A percentile compares a stretch with the other conserved stretches of the same genome.
Conservation (phyloP, 2,329 filamentous ascomycete species). For the Clonostachys rhizophaga region DNA sequence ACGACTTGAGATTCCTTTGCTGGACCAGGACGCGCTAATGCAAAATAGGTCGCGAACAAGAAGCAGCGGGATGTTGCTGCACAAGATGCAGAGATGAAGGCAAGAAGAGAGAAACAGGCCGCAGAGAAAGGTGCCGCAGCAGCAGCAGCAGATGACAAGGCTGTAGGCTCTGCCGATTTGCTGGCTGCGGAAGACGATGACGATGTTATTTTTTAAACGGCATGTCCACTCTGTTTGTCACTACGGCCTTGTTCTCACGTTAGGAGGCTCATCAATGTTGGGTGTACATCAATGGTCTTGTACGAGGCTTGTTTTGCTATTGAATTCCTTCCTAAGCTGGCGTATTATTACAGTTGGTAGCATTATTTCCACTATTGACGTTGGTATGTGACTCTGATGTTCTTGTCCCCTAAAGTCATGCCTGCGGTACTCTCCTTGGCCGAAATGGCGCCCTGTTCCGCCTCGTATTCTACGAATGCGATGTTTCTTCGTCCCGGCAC, state of each 20-base stretch:
- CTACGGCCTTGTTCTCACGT: too few species aligned
- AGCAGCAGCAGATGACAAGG: constrained; percentile 27
- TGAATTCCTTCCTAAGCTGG: not conserved
- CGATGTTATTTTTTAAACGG: constrained; percentile 74
- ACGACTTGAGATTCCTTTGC: too few species aligned
- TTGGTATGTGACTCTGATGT: constrained; percentile 95
- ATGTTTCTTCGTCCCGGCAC: constrained; percentile 85
- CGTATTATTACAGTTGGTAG: not conserved
- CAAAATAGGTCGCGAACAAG: constrained; percentile 65
- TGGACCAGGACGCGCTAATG: constrained; percentile 1
- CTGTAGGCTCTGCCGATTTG: constrained; percentile 54
- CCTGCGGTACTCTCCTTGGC: constrained; percentile 92
- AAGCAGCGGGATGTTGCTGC: constrained; percentile 74
- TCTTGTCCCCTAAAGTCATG: constrained; percentile 71
- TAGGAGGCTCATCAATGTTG: not conserved
- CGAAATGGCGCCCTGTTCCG: constrained; percentile 80
- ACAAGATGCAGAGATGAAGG: constrained; percentile 70
- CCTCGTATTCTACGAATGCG: constrained; percentile 95
- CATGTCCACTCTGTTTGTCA: not conserved
- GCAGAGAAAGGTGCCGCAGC: constrained; percentile 18
- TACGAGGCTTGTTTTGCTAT: not conserved
- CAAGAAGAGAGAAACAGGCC: constrained; percentile 52
- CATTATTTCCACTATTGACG: constrained; percentile 59
- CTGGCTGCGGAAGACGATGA: constrained; percentile 73
- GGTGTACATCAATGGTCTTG: not conserved